Evolutionary conservation across 2,329 filamentous ascomycete species (phyloP).

Genomic region (Aureobasidium sp.): DNA sequence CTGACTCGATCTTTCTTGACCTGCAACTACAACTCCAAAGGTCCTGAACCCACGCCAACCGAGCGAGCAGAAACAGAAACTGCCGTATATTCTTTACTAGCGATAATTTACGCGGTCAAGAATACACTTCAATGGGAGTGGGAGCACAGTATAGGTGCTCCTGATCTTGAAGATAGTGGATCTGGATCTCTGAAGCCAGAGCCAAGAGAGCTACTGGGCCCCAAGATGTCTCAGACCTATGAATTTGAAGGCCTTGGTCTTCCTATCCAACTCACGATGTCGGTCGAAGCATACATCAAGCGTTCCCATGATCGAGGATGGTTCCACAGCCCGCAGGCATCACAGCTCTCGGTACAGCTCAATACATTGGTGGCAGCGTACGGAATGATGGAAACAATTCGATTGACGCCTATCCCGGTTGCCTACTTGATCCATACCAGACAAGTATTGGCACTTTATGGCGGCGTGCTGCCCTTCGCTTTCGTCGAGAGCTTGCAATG

Average conservation of each 20-base stretch:
- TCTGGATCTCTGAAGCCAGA: constrained; percentile 4
- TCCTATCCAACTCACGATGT: constrained; percentile 52
- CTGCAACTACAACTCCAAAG: constrained; percentile 29
- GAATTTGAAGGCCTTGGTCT: constrained; percentile 53
- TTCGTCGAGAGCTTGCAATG: constrained; percentile 55
- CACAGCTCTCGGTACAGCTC: constrained; percentile 49
- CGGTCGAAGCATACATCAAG: constrained; percentile 53
- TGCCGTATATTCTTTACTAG: constrained; percentile 50
- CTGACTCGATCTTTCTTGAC: constrained; percentile 49
- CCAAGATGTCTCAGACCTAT: constrained; percentile 23
- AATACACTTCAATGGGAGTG: constrained; percentile 57
- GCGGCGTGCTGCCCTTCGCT: constrained; percentile 53
- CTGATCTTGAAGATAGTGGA: constrained; percentile 2
- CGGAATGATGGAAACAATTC: constrained; percentile 57
- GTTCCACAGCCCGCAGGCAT: constrained; percentile 52
- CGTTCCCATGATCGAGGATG: constrained; percentile 47
- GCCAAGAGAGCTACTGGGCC: neutral
- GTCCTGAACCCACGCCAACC: constrained; percentile 25
- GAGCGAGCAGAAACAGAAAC: constrained; percentile 52
- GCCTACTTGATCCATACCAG: constrained; percentile 58
- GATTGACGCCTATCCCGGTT: constrained; percentile 55
- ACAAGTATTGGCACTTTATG: constrained; percentile 55
- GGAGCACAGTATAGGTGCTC: constrained; percentile 30
- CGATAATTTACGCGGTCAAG: constrained; percentile 55
- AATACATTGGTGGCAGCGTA: constrained; percentile 51